A percentile compares a stretch with the other conserved stretches of the same genome.
phyloP scores from a whole-genome alignment of 2,329 filamentous ascomycete genomes.

The Pezicula carpinea region DNA sequence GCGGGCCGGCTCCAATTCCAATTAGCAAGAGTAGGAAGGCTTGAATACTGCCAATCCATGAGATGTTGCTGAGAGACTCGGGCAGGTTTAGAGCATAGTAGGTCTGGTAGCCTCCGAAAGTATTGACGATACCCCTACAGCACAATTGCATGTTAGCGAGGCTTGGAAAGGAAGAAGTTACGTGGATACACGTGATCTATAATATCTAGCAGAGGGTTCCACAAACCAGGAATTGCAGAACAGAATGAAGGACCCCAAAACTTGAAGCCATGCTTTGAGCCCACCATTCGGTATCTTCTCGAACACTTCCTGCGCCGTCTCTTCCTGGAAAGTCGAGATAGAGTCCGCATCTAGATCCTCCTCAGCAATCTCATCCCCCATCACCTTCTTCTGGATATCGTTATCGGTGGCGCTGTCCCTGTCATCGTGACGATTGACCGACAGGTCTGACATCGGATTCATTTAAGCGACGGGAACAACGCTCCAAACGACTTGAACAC shows the following conservation, averaged over 20 bases:
- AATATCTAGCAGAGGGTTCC: background rate
- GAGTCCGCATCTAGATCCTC: background rate
- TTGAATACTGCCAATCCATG: slow-evolving; percentile 44
- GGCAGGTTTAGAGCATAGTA: slow-evolving; percentile 37
- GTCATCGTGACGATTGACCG: too few relatives aligned
- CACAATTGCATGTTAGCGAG: background rate
- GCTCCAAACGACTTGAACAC: too few relatives aligned
- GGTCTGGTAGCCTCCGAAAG: slow-evolving; percentile 52
- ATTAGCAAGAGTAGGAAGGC: slow-evolving; percentile 39
- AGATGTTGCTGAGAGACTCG: slow-evolving; percentile 27
- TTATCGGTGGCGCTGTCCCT: too few relatives aligned
- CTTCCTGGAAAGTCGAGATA: background rate
- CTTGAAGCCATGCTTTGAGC: slow-evolving; percentile 26
- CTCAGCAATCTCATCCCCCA: too few relatives aligned
- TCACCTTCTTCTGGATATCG: too few relatives aligned
- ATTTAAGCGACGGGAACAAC: too few relatives aligned
- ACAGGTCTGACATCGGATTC: too few relatives aligned
- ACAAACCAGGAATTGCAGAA: slow-evolving; percentile 25
- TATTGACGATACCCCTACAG: slow-evolving; percentile 31
- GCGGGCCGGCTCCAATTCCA: slow-evolving; percentile 38
- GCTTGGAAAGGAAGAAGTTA: background rate
- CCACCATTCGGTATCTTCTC: slow-evolving; percentile 23
- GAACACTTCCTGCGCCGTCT: background rate
- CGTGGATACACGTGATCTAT: background rate
- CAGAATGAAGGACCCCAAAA: slow-evolving; percentile 20